Evolutionary conservation across 140 eudicot genomes (phyloP), one percentile per base, ranked within the genome.

Genomic region (Stevia rebaudiana): DNA sequence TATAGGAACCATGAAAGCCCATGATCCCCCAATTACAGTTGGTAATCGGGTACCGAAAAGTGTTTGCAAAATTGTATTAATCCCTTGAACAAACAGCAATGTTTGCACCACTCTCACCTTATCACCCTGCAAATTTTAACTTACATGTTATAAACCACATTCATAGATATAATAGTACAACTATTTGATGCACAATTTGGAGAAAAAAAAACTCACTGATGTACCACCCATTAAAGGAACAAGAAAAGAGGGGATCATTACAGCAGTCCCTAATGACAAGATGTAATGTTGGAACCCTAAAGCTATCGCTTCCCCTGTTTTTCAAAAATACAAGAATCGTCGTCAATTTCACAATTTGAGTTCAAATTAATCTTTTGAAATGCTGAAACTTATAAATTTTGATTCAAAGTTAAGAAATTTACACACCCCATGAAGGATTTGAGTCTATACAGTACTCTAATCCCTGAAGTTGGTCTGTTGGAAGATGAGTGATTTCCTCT

Each of bases 401-500:
- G 33, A 28, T 28, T 28, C 33, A 28, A 2, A 70, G 65, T 41
- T 30, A 22, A 12, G 51, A 77, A 62, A 8, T 48, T 41, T 63
- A 80, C 86, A 76, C 74, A 94, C 99, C 96, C 97, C 97, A 85
- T 39, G 99, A 88, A 48, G 99, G 97, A 83, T 94, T 94, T 18
- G 99, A 94, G 72, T 94, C 99, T 59, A 94, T 88, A 72, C 99
- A 94, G 43, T 94, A 88, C 82, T 94, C 97, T 36, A 94, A 78
- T 17, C 99, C 99, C 33, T 94, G 99, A 68, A 94, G 95, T 62
- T 94, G 99, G 63, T 88, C 99, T 84, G 92, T 94, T 63, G 99
- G 97, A 70, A 94, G 99, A 74, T 94, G 97, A 55, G 83, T 88
- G 9, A 94, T 88, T 65, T 94, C 99, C 63, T 94, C 98, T 55